phyloP scores from a whole-genome alignment of 306 rosid species.

The Vigna mungo region DNA sequence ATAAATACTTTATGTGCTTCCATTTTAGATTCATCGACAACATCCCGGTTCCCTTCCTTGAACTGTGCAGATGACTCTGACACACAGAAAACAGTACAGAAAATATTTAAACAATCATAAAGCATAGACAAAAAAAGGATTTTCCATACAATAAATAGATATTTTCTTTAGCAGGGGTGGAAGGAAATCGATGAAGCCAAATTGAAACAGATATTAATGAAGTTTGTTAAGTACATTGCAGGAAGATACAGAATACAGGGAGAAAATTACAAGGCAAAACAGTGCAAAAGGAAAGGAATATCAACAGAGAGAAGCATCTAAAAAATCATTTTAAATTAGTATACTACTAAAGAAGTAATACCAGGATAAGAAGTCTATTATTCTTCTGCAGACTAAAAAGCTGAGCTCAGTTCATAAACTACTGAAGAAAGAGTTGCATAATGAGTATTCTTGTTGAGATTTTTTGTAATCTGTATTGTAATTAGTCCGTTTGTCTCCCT shows the following conservation, averaged over 20 bases:
- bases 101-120: slow-evolving; percentile 35
- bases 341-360: no score
- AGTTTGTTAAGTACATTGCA: slow-evolving; percentile 14
- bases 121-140: slow-evolving; percentile 36
- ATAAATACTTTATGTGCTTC: slow-evolving; percentile 54
- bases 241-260: background rate
- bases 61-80: slow-evolving; percentile 68
- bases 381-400: no score
- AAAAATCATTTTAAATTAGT: no score
- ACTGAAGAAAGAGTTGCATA: no score
- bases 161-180: slow-evolving; percentile 5
- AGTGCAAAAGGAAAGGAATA: no score
- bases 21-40: slow-evolving; percentile 57
- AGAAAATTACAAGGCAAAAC: no score
- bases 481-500: no score
- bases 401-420: no score
- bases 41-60: slow-evolving; percentile 57
- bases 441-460: no score
- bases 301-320: no score
- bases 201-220: slow-evolving; percentile 21
- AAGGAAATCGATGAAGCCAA: background rate
- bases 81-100: slow-evolving; percentile 41
- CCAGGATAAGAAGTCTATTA: no score
- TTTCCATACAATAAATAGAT: slow-evolving; percentile 21
- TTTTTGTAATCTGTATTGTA: no score